Evolutionary conservation across 495 filamentous ascomycete species (phyloP).

Genomic region (Apiosordaria backusii): DNA sequence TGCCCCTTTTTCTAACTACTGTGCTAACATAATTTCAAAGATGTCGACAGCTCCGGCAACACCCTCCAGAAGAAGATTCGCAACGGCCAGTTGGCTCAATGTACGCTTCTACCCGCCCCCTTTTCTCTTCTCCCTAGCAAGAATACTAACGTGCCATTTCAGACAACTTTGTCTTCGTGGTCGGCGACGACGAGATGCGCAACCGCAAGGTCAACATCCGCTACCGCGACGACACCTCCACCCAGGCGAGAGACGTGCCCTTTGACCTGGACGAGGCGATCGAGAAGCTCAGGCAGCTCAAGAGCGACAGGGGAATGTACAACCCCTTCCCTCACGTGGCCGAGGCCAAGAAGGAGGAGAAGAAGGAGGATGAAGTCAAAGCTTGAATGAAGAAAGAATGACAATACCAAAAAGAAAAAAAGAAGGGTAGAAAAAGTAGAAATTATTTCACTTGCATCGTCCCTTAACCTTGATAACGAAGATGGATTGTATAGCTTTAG

Average conservation of each 20-base stretch:
- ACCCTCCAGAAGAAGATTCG: constrained; percentile 96
- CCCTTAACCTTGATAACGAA: too few relatives aligned
- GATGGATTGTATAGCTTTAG: background rate
- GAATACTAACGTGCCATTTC: constrained; percentile 10
- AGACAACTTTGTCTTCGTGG: constrained; percentile 55
- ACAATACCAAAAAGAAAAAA: background rate
- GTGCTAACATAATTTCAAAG: constrained; percentile 31
- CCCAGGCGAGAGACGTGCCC: constrained; percentile 65
- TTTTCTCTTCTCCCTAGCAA: background rate
- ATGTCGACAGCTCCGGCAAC: constrained; percentile 85
- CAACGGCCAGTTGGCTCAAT: constrained; percentile 78
- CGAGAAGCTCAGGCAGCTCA: constrained; percentile 64
- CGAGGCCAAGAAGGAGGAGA: constrained; percentile 12
- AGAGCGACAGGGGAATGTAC: constrained; percentile 46
- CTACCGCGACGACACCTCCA: constrained; percentile 81
- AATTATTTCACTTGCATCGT: background rate
- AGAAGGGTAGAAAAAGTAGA: background rate
- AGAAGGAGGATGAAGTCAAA: constrained; percentile 12
- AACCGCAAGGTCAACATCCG: constrained; percentile 79
- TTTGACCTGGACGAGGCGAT: constrained; percentile 75
- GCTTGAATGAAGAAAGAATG: constrained; percentile 5
- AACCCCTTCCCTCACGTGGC: constrained; percentile 33
- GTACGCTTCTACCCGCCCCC: constrained; percentile 62
- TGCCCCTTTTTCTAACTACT: background rate
- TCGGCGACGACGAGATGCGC: constrained; percentile 78